phyloP scores from a whole-genome alignment of 139 green algal species.

The Gonium pectorale region DNA sequence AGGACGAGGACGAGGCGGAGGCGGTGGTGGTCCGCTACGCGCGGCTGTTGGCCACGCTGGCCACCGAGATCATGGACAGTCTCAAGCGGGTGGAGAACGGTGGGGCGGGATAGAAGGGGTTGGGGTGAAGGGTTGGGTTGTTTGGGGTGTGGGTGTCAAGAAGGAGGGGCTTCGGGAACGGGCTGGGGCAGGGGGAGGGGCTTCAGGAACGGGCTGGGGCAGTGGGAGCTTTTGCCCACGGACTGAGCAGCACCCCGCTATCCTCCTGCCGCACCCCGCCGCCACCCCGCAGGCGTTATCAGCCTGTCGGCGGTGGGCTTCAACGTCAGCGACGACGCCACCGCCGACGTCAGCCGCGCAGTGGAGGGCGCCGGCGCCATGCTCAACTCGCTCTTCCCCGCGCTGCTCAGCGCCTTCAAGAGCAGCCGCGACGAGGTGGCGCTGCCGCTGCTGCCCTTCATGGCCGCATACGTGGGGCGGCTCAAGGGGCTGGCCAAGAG shows the following conservation, averaged over 20 bases:
- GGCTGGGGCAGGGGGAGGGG: no score
- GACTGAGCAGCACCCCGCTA: no score
- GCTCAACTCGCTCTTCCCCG: conserved; percentile 65
- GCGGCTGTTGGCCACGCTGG: conserved; percentile 80
- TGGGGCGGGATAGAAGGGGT: no score
- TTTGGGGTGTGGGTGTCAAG: no score
- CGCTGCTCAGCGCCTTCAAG: conserved; percentile 68
- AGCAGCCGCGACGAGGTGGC: conserved; percentile 71
- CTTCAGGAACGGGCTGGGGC: no score
- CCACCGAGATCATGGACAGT: conserved; percentile 84
- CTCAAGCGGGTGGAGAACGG: conserved; percentile 90
- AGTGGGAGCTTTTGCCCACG: no score
- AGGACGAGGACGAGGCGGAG: conserved; percentile 67
- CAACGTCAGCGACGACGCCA: conserved; percentile 72
- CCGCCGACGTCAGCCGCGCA: conserved; percentile 60
- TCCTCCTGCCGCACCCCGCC: no score
- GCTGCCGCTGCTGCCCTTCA: conserved; percentile 80
- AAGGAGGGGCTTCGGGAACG: no score
- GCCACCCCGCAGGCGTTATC: conserved; percentile 64
- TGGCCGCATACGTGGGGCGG: conserved; percentile 76
- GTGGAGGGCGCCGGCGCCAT: conserved; percentile 54
- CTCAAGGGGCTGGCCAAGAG: conserved; percentile 72
- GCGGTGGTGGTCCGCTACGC: conserved; percentile 72
- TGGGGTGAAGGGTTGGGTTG: no score
- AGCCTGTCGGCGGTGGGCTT: conserved; percentile 79